Percentiles rank a stretch among this genome's conserved stretches.
Evolutionary conservation across 495 filamentous ascomycete species (phyloP).

Genomic region (Lasiosphaeriaceae sp.): DNA sequence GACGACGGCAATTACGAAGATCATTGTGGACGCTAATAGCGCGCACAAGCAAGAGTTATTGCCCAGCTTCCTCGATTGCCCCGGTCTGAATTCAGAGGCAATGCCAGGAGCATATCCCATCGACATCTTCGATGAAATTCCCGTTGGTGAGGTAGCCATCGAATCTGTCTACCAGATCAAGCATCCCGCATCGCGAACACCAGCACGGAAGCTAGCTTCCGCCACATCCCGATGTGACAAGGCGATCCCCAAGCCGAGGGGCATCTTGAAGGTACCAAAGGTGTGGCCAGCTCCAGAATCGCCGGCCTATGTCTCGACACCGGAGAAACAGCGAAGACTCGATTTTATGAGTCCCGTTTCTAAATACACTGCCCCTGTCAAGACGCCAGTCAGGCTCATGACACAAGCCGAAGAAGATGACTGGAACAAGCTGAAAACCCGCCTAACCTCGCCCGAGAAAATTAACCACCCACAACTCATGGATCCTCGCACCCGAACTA

Average conservation of each 20-base stretch:
- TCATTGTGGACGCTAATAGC: constrained; percentile 36
- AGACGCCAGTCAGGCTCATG: constrained; percentile 20
- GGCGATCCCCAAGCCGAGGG: constrained; percentile 17
- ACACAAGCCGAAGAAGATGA: neutral
- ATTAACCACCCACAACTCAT: no score
- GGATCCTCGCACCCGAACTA: no score
- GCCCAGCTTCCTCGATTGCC: constrained; percentile 20
- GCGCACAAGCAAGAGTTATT: constrained; percentile 36
- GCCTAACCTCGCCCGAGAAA: neutral
- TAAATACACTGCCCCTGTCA: constrained; percentile 12
- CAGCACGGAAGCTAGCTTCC: neutral
- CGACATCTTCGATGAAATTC: constrained; percentile 19
- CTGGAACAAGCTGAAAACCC: neutral
- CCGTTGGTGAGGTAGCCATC: constrained; percentile 16
- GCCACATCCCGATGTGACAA: no score
- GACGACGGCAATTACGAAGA: constrained; percentile 16
- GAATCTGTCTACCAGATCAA: constrained; percentile 14
- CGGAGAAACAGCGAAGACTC: constrained; percentile 20
- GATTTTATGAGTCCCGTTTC: constrained; percentile 23
- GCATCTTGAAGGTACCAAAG: constrained; percentile 24
- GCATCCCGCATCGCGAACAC: constrained; percentile 13
- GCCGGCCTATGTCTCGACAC: constrained; percentile 22
- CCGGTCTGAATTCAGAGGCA: neutral
- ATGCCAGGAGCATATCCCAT: constrained; percentile 19
- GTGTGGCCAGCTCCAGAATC: constrained; percentile 11